These are phyloP conservation scores for Paramecium tetraurelia DNA, from an alignment of 73 alveolate species.

Conservation along the genomic window DNA sequence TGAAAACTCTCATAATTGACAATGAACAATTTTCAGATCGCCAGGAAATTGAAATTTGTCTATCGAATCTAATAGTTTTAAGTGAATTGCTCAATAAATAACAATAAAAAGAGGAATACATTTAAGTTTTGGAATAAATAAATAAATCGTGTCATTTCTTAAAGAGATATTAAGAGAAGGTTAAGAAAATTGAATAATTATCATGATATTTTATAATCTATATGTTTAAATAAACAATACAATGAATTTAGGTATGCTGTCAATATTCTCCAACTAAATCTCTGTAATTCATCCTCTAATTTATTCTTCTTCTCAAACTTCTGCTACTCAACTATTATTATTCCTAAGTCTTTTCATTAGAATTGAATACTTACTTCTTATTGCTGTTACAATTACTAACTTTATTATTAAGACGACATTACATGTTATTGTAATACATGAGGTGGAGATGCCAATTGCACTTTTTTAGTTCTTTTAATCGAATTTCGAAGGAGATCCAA, in stretches of 20 bases:
- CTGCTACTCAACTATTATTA: not conserved
- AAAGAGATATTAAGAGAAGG: not conserved
- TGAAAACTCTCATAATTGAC: not conserved
- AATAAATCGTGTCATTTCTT: not conserved
- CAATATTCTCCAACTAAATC: slow-evolving; percentile 39
- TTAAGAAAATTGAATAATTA: not conserved
- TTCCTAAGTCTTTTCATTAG: not conserved
- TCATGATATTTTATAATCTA: not conserved
- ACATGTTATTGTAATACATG: not conserved
- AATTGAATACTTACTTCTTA: not conserved
- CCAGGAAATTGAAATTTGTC: slow-evolving; percentile 3
- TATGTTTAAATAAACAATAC: not conserved
- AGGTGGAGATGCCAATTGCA: not conserved
- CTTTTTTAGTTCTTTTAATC: not conserved
- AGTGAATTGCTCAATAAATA: not conserved
- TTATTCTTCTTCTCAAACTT: not conserved
- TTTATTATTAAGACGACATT: not conserved
- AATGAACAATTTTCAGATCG: slow-evolving; percentile 26
- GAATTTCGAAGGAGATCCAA: not conserved
- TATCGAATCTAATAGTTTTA: not conserved
- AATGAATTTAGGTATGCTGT: not conserved
- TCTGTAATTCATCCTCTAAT: not conserved
- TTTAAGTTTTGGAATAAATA: not conserved
- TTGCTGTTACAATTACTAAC: not conserved
- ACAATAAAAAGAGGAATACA: not conserved